Evolutionary conservation across 1,139 yeast genomes (phyloP), one percentile per base, ranked within the genome.

Genomic region (Yamadazyma triangularis): DNA sequence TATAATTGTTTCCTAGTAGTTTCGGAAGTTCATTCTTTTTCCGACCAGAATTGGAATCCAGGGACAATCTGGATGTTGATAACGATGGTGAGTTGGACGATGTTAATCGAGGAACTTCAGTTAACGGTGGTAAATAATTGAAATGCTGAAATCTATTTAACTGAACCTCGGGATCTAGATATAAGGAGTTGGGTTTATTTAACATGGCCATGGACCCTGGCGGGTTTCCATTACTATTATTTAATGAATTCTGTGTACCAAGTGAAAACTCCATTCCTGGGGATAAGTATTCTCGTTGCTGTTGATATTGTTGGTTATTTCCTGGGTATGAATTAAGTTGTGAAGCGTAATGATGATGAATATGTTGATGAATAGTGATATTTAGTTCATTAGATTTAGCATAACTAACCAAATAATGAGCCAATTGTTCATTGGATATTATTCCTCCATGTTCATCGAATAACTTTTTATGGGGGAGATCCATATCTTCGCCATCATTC

Each of bases 311-410:
- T 18, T 18, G 20, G 6, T 18, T 6, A 18, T 6, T 7, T 9
- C 6, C 9, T 6, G 6, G 20, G 20, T 18, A 18, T 2, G 61
- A 48, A n/a, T n/a, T n/a, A n/a, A n/a, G n/a, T 3, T 58, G 63
- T 1, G 73, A 66, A 2, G 69, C 56, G 48, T 77, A 76, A 50
- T 76, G 83, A 49, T 81, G 85, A 48, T 83, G 87, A 31, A 85
- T 79, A 55, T 87, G 95, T 51, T 87, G 95, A 56, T 86, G 95
- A 12, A 87, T 75, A 4, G 87, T 78, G 8, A 87, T 69, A 33
- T 76, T 71, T 34, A 84, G 66, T 19, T 76, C 71, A 42, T 75
- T 64, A 26, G 62, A 59, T 35, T 75, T 75, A 1, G 95, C 94
- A 33, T 79, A 70, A 22, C 74, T 71, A 8, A 82, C 65, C 8